phyloP scores from a whole-genome alignment of 352 stramenopile genomes.

The Aphanomyces euteiches region DNA sequence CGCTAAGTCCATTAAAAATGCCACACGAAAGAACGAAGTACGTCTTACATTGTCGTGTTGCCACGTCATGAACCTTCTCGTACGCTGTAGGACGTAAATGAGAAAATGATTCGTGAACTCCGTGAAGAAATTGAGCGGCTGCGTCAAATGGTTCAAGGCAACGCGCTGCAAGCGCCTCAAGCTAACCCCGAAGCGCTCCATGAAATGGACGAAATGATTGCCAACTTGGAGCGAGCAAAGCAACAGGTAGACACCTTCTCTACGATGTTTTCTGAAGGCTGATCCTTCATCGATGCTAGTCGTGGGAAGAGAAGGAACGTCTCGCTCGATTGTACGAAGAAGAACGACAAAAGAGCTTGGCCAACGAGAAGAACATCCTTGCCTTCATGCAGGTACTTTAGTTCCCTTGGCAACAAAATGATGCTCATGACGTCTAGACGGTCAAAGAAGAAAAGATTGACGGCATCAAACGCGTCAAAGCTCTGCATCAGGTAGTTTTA shows the following conservation, averaged over 20 bases:
- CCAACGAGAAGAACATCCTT: constrained; percentile 76
- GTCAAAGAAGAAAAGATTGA: constrained; percentile 90
- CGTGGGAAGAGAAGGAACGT: constrained; percentile 88
- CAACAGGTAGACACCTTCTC: constrained; percentile 36
- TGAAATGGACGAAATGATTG: constrained; percentile 85
- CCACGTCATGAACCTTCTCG: not conserved
- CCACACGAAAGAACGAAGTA: constrained; percentile 84
- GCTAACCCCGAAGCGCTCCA: constrained; percentile 47
- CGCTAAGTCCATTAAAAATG: constrained; percentile 56
- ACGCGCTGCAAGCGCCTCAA: constrained; percentile 35
- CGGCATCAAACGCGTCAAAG: constrained; percentile 86
- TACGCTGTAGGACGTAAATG: constrained; percentile 74
- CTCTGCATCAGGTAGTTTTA: constrained; percentile 51
- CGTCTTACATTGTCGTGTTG: constrained; percentile 22
- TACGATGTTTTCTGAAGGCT: not conserved
- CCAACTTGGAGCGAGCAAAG: constrained; percentile 82
- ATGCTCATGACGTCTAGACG: constrained; percentile 39
- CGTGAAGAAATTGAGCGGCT: constrained; percentile 90
- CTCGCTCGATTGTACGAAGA: constrained; percentile 82
- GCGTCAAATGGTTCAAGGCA: constrained; percentile 76
- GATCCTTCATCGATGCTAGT: constrained; percentile 32
- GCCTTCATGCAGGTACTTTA: constrained; percentile 65
- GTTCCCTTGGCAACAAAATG: not conserved
- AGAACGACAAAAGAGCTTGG: constrained; percentile 81
- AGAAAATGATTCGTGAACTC: constrained; percentile 88